Conservation (phyloP, 805 yeast genomes). For the Metschnikowia lunata region DNA sequence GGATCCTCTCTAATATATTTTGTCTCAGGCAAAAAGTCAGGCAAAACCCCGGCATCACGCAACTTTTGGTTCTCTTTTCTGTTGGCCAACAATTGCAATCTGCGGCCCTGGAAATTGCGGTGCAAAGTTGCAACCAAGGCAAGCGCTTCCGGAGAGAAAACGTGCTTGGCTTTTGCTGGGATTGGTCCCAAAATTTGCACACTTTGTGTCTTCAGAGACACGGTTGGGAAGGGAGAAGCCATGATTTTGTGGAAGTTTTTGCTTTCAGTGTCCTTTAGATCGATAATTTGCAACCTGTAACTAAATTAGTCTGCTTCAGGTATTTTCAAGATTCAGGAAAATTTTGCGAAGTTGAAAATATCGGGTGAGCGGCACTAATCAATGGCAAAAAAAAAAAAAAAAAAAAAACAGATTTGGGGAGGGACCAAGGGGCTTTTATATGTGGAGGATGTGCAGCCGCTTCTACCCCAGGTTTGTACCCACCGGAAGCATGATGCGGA, state of each 20-base stretch:
- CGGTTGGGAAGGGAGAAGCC: conserved; percentile 42
- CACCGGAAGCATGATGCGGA: conserved; percentile 16
- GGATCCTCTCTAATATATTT: conserved; percentile 63
- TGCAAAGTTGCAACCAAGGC: conserved; percentile 70
- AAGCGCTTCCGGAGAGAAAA: conserved; percentile 58
- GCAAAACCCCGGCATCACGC: conserved; percentile 58
- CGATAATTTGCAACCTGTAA: no score
- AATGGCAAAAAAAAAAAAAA: no score
- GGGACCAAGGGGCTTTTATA: conserved; percentile 5
- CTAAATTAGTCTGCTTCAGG: no score
- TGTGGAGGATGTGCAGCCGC: conserved; percentile 1
- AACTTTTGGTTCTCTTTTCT: conserved; percentile 57
- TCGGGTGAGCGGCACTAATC: no score
- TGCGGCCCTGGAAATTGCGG: conserved; percentile 61
- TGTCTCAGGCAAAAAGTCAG: conserved; percentile 69
- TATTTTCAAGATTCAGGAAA: no score
- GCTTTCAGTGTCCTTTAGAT: no score
- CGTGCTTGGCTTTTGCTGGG: conserved; percentile 46
- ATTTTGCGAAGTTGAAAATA: no score
- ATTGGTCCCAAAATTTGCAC: conserved; percentile 53
- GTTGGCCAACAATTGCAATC: conserved; percentile 56
- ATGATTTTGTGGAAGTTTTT: conserved; percentile 1
- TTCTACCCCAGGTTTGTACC: conserved; percentile 13
- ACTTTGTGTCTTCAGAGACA: conserved; percentile 43
- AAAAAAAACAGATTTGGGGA: no score